Base-by-base conservation (phyloP, 2,329 filamentous ascomycete genomes). In the Eutypa lata region DNA sequence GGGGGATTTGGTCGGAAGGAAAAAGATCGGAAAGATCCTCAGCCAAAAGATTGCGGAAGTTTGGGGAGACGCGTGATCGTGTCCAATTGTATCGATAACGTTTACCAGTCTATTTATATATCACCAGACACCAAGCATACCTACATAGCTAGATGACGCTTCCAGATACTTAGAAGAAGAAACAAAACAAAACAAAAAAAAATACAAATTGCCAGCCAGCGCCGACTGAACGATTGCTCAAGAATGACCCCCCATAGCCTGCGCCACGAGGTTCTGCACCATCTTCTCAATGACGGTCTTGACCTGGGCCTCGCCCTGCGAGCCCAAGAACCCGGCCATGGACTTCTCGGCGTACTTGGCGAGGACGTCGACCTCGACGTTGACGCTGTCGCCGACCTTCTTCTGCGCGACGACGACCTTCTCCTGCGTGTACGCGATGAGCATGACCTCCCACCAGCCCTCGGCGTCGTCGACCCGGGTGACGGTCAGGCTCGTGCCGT, bases 391-490 rank as follows among this genome's bases (percentile, higher is more conserved):
- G 2, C 92, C 91, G 28, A 81, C 74, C 71, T 82, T 78, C 81
- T 97, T 97, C 49, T 76, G 77, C 2, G 89, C 90, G 57, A 91
- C 85, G 16, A 96, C 88, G 16, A 99, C 87, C 71, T 89, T 89
- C 72, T 93, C 90, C 76, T 97, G 94, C 11, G 94, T 97, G 72
- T 99, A 99, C 8, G 89, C 83, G 70, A 99, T 97, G 56, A 99
- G 78, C 94, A 99, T 99, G 48, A 99, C 88, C 80, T 97, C 94
- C 83, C 87, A 97, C 70, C 91, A 95, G 42, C 88, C 86, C 59
- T 84, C 82, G 3, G 68, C 80, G 70, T 97, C 93, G 64, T 93
- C 76, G 28, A 97, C 93, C 60, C 83, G 81, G 2, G 93, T 97
- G 2, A 99, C 82, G 0, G 94, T 99, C 77, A 99, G 76, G 68